Percentiles rank a stretch among this genome's conserved stretches.
phyloP scores from a whole-genome alignment of 2,329 filamentous ascomycete species.

The Trichoderma cornu-damae region DNA sequence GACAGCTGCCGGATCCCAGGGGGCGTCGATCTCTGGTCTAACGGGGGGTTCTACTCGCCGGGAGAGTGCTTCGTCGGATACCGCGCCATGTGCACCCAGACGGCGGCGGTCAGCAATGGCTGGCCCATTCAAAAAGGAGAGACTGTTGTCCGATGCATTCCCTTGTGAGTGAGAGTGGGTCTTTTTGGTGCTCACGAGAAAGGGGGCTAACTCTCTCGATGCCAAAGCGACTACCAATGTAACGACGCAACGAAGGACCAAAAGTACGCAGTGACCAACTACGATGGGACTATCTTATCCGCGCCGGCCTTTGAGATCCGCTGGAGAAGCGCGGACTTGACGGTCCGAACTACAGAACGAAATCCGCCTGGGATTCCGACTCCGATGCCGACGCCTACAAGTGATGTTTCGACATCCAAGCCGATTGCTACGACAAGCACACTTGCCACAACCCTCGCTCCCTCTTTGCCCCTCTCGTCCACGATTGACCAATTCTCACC shows the following conservation, averaged over 20 bases:
- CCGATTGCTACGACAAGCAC: neutral
- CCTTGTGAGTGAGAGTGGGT: constrained; percentile 23
- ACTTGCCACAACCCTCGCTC: neutral
- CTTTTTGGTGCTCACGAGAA: no score
- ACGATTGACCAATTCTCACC: neutral
- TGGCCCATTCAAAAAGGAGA: constrained; percentile 25
- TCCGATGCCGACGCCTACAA: neutral
- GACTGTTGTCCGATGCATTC: constrained; percentile 29
- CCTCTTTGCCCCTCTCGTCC: neutral
- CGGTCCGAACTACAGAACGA: neutral
- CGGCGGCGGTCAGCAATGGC: constrained; percentile 16
- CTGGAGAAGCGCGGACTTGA: constrained; percentile 25
- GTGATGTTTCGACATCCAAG: neutral
- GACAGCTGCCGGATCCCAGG: constrained; percentile 24
- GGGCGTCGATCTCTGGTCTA: constrained; percentile 24
- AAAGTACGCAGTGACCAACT: constrained; percentile 23
- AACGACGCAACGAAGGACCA: constrained; percentile 23
- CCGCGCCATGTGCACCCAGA: constrained; percentile 26
- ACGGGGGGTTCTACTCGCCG: constrained; percentile 30
- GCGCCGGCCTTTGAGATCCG: constrained; percentile 31
- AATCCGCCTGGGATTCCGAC: neutral
- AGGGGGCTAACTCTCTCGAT: neutral
- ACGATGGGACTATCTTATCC: constrained; percentile 23
- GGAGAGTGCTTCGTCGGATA: constrained; percentile 30
- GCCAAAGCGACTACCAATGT: constrained; percentile 23